Percentiles rank a stretch among this genome's conserved stretches.
These are phyloP conservation scores for Boletus sensibilis DNA, from an alignment of 768 basidiomycete genomes.

Conservation along the genomic window DNA sequence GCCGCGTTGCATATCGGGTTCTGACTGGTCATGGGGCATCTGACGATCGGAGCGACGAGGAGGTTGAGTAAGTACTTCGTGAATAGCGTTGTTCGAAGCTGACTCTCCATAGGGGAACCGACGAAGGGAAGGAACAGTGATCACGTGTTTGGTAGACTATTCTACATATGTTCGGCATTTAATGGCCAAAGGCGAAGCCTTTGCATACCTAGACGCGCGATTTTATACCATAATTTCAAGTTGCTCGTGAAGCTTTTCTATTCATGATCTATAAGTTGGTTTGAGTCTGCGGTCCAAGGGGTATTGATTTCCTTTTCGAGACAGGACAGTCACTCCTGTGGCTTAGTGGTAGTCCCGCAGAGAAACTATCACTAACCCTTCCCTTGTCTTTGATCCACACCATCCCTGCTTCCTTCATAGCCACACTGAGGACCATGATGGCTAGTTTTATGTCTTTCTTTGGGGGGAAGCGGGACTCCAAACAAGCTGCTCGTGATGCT, in stretches of 20 bases:
- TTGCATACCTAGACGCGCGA: constrained; percentile 28
- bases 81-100: constrained; percentile 2
- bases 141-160: constrained; percentile 22
- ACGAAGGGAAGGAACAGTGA: constrained; percentile 30
- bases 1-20: constrained; percentile 79
- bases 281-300: constrained; percentile 1
- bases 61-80: constrained; percentile 45
- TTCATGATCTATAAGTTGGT: neutral
- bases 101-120: constrained; percentile 14
- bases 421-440: constrained; percentile 51
- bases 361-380: constrained; percentile 3
- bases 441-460: constrained; percentile 86
- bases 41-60: constrained; percentile 85
- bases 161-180: constrained; percentile 20
- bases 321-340: constrained; percentile 14
- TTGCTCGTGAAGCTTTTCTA: constrained; percentile 1
- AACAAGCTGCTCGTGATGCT: constrained; percentile 84
- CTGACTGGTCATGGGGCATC: constrained; percentile 72
- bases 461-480: constrained; percentile 77
- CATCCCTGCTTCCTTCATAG: constrained; percentile 1
- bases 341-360: constrained; percentile 18
- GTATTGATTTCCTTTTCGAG: constrained; percentile 31
- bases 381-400: neutral
- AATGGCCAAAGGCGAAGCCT: constrained; percentile 22
- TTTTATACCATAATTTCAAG: constrained; percentile 31